Conservation (phyloP, 2,329 filamentous ascomycete species). For the Amauroascus niger region DNA sequence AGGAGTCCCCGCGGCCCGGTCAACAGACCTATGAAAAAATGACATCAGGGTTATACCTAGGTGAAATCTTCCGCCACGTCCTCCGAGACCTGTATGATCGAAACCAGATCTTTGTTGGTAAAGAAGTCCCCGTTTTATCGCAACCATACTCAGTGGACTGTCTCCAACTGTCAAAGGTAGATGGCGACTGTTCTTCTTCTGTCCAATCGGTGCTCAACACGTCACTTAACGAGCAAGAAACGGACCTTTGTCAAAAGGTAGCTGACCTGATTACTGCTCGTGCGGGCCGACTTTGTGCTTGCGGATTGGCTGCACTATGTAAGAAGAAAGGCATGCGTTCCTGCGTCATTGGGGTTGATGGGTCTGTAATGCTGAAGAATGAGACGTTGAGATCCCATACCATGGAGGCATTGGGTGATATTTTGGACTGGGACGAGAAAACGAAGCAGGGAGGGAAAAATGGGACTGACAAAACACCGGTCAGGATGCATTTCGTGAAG, state of each 20-base stretch:
- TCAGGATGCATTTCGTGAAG: constrained; percentile 81
- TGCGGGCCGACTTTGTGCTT: constrained; percentile 82
- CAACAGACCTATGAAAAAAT: constrained; percentile 98
- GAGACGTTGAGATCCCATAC: constrained; percentile 93
- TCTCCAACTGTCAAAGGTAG: constrained; percentile 83
- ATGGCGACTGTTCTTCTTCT: constrained; percentile 85
- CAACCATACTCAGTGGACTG: constrained; percentile 85
- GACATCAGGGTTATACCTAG: constrained; percentile 88
- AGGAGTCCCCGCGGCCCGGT: constrained; percentile 80
- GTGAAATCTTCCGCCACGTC: constrained; percentile 85
- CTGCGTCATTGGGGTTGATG: constrained; percentile 92
- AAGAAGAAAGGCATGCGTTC: constrained; percentile 84
- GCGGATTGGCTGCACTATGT: constrained; percentile 90
- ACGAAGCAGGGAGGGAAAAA: constrained; percentile 52
- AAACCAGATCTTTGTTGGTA: constrained; percentile 67
- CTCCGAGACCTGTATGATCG: constrained; percentile 68
- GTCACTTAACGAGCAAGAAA: constrained; percentile 55
- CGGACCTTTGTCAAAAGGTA: constrained; percentile 78
- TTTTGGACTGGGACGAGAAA: constrained; percentile 66
- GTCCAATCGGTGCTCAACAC: constrained; percentile 60
- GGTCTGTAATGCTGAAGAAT: constrained; percentile 98
- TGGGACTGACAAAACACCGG: constrained; percentile 54
- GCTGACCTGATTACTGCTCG: constrained; percentile 92
- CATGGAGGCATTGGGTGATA: constrained; percentile 80
- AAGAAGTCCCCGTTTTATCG: constrained; percentile 69